Conservation (phyloP, 306 rosid species). For the Canavalia ensiformis region DNA sequence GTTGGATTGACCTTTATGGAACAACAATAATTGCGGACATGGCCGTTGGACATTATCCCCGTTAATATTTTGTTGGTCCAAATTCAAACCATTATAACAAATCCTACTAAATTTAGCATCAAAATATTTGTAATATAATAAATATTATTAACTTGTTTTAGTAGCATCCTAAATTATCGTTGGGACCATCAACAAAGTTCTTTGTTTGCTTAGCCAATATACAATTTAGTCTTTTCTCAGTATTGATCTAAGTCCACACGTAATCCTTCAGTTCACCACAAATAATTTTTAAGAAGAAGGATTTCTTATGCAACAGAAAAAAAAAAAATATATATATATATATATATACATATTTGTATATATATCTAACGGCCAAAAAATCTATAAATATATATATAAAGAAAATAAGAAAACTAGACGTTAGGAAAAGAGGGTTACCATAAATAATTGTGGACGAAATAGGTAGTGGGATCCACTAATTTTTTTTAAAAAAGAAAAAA, state of each 20-base stretch:
- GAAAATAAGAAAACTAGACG: conserved; percentile 56
- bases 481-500: not conserved
- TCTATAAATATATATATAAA: not conserved
- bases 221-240: not conserved
- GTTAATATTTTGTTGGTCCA: not conserved
- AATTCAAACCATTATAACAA: not conserved
- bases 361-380: conserved; percentile 32
- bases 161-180: not conserved
- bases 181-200: not conserved
- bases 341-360: too few relatives aligned
- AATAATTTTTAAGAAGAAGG: not conserved
- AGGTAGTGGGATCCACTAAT: not conserved
- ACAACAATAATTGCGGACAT: conserved; percentile 3
- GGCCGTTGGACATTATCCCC: conserved; percentile 30
- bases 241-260: not conserved
- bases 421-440: conserved; percentile 46
- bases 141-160: not conserved
- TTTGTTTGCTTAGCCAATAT: not conserved
- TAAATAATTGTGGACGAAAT: conserved; percentile 46
- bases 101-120: not conserved
- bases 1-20: not conserved
- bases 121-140: not conserved
- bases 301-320: not conserved
- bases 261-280: not conserved
- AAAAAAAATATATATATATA: too few relatives aligned